A percentile compares a stretch with the other conserved stretches of the same genome.
Conservation (phyloP, 2,329 filamentous ascomycete species). For the Cadophora sp. region DNA sequence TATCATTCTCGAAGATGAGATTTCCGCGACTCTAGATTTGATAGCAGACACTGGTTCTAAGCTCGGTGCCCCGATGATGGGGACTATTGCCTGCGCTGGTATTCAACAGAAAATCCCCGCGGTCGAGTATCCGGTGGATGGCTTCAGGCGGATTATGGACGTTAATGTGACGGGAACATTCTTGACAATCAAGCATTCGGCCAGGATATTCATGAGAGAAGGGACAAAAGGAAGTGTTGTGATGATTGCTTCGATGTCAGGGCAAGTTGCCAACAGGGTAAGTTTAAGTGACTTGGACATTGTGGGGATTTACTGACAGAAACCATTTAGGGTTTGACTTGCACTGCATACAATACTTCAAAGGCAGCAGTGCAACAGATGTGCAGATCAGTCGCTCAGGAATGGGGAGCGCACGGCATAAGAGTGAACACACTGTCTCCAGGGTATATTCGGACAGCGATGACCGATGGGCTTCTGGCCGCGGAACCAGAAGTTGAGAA, state of each 20-base stretch:
- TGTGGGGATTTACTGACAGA: neutral
- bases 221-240: constrained; percentile 55
- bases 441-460: constrained; percentile 58
- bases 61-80: neutral
- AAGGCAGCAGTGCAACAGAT: constrained; percentile 68
- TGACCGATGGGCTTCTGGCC: constrained; percentile 54
- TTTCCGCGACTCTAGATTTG: constrained; percentile 47
- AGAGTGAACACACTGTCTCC: constrained; percentile 70
- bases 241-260: constrained; percentile 45
- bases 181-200: constrained; percentile 73
- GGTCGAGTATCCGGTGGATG: constrained; percentile 56
- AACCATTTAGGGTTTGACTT: constrained; percentile 58
- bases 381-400: constrained; percentile 61
- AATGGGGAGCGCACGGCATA: constrained; percentile 68
- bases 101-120: constrained; percentile 56
- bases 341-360: constrained; percentile 66
- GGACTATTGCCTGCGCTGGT: constrained; percentile 53
- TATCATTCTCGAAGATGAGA: constrained; percentile 52
- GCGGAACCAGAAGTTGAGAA: constrained; percentile 45
- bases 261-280: constrained; percentile 25
- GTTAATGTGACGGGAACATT: constrained; percentile 74
- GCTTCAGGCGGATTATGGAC: constrained; percentile 71
- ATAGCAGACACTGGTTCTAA: constrained; percentile 37
- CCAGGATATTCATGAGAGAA: constrained; percentile 58
- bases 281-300: neutral